Evolutionary conservation across 169 alveolate genomes (phyloP), one percentile per base, ranked within the genome.

Genomic region (Cryptosporidium muris): DNA sequence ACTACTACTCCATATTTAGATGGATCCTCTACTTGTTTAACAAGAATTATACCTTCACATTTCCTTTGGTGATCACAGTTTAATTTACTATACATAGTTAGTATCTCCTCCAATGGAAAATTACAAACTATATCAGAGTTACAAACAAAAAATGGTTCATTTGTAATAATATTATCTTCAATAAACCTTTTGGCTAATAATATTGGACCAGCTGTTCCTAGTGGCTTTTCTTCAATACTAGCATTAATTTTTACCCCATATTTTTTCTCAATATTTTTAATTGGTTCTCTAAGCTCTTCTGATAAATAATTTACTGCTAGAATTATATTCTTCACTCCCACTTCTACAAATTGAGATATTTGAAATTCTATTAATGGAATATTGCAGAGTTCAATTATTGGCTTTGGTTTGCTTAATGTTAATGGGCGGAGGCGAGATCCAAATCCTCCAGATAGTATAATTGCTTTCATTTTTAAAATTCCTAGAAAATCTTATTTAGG

Each of bases 341-440:
- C 49, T 25, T 49, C 49, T 12, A 63, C 40, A 58, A 74, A 74
- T 40, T 74, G 85, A 34, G 81, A 81, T 6, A 94, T 94, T 67
- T 95, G 97, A 66, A 94, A 93, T 81, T 95, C 97, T 14, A 95
- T 89, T 47, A 97, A 95, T 3, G 99, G 99, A 52, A 93, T 91
- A 89, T 98, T 97, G 56, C 98, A 96, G 90, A 98, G 96, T 67
- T 96, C 97, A 51, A 98, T 94, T 49, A 98, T 80, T 0, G 99
- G 98, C 88, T 98, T 98, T 3, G 99, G 99, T 16, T 94, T 95
- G 34, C 98, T 89, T 51, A 98, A 93, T 51, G 99, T 97, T 63
- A 98, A 93, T 38, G 99, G 99, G 65, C 99, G 93, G 49, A 98
- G 95, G 66, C 99, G 92, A 37, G 99, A 97, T 42, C 99, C 99